Base-by-base conservation (phyloP, 2,329 filamentous ascomycete species). In the Sordariomycetes sp. region DNA sequence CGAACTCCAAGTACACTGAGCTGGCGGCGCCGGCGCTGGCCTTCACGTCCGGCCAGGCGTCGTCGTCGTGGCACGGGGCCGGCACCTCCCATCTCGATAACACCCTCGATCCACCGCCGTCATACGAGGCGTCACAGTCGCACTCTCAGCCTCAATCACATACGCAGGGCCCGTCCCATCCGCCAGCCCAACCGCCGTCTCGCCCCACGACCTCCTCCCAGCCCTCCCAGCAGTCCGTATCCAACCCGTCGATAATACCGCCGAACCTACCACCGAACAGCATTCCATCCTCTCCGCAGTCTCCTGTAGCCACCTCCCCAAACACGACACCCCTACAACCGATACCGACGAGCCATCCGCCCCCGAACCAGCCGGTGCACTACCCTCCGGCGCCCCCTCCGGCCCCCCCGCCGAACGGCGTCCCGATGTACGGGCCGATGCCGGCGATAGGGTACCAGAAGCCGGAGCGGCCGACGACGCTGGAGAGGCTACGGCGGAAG, bases 31-130 rank as follows among this genome's bases (percentile, higher is more conserved):
- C 55, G 5, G 46, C 55, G 32, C 50, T 57, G 40, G 55, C 55
- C 22, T 48, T 57, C 20, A 57, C 55, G 14, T 57, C 55, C 14
- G 55, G 48, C n/a, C 55, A 57, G 55, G 48, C 55, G 7, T 57
- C 55, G 7, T 57, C 55, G 28, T 52, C 46, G 20, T 57, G 55
- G 55, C 55, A 57, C 16, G 12, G 43, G 14, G 24, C 55, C n/a
- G 55, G 55, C n/a, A 25, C 55, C 24, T 53, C 55, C 2, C 55
- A 57, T 20, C 55, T 57, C 55, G 55, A 57, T 25, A 57, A 48
- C 46, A 14, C 55, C 12, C 55, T 57, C 32, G 55, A 57, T 25
- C 55, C 55, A 16, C 55, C 55, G 32, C 55, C 55, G 1, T 57
- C 55, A 10, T 57, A 57, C 55, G 55, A 57, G 25, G 46, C 52